A percentile compares a stretch with the other conserved stretches of the same genome.
phyloP scores from a whole-genome alignment of 2,329 filamentous ascomycete genomes.

The Aspergillus fumigatus region DNA sequence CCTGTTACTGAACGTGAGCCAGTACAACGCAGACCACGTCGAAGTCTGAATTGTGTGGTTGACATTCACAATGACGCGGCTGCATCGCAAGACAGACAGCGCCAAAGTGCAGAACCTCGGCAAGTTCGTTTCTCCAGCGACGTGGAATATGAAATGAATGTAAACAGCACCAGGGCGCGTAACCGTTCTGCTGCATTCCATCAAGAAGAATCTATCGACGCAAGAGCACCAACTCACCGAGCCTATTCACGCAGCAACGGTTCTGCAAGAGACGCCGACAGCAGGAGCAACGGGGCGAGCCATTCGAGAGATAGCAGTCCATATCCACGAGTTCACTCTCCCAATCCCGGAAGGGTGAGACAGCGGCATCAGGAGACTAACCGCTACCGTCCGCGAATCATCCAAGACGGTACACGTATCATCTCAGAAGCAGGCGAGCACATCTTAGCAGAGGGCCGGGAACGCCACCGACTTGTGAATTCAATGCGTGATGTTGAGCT shows the following conservation, averaged over 20 bases:
- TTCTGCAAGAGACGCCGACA: background rate
- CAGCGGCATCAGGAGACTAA: background rate
- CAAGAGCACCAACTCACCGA: background rate
- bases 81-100: constrained; percentile 2
- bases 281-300: background rate
- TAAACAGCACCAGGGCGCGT: constrained; percentile 3
- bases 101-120: constrained; percentile 3
- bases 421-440: constrained; percentile 16
- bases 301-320: constrained; percentile 1
- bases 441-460: constrained; percentile 13
- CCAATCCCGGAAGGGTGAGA: constrained; percentile 1
- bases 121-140: constrained; percentile 17
- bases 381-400: constrained; percentile 16
- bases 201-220: background rate
- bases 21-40: constrained; percentile 3
- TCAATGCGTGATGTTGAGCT: constrained; percentile 5
- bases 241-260: background rate
- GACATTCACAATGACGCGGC: constrained; percentile 11
- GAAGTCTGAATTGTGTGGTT: constrained; percentile 1
- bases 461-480: constrained; percentile 7
- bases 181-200: background rate
- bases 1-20: constrained; percentile 18
- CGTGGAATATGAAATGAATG: constrained; percentile 10
- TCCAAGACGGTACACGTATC: constrained; percentile 22
- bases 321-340: background rate